Base-by-base conservation (phyloP, 495 filamentous ascomycete species). In the Oidiodendron maius region DNA sequence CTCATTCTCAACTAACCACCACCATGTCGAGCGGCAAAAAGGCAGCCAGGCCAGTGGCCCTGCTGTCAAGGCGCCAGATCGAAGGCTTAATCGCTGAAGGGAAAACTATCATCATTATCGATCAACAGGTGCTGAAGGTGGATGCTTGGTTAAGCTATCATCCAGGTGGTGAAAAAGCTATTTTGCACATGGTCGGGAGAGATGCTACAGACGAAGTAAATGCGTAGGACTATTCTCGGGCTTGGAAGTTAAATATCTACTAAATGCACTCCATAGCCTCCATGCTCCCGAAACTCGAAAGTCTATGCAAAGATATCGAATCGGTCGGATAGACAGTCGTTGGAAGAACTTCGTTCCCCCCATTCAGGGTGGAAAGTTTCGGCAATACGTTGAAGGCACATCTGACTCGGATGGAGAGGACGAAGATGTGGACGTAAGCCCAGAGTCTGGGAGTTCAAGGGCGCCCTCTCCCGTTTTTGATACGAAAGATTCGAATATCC, bases 151-250 rank as follows among this genome's bases (percentile, higher is more conserved):
- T 91, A 25, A 76, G 77, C 42, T 97, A 82, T 60, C 93, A 98
- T 59, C 93, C 93, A 13, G 93, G 93, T 46, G 93, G 93, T 39
- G 86, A 91, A 57, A 95, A 89, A 66, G 77, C 94, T 18, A 95
- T 98, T 52, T 71, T 78, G 65, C 93, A 98, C 63, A 91, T 97
- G 89, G 83, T 98, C 42, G 93, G 93, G 43, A 78, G 88, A 67
- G 93, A 98, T 81, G 94, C 89, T 30, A 96, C 93, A 15, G 89
- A 96, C 65, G 93, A 97, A 67, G 83, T 96, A 58, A 89, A 86
- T 65, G 84, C 79, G 88, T 96, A 76, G 48, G 88, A n/a, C n/a
- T 82, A 8, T 52, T 44, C 30, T 49, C 25, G 39, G 35, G 24
- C 50, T 34, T 25, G n/a, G n/a, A n/a, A n/a, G n/a, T n/a, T n/a